Percentiles rank a stretch among this genome's conserved stretches.
Conservation (phyloP, 2,329 filamentous ascomycete species). For the Cladophialophora chaetospira region DNA sequence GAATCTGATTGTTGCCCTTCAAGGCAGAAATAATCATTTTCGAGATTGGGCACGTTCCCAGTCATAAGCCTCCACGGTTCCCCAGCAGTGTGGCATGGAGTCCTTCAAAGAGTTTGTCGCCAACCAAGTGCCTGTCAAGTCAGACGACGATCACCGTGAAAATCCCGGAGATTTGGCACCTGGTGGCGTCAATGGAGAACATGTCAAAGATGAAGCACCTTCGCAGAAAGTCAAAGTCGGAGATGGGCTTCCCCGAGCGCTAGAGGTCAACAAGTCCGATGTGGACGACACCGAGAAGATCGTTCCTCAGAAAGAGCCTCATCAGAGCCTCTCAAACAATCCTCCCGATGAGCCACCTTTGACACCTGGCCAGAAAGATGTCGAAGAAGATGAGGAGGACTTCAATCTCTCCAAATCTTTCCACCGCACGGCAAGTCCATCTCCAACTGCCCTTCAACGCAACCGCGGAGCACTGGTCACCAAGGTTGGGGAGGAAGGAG, state of each 20-base stretch:
- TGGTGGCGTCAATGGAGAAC: background rate
- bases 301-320: slow-evolving; percentile 25
- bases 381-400: slow-evolving; percentile 48
- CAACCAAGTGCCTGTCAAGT: slow-evolving; percentile 8
- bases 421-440: slow-evolving; percentile 43
- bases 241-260: background rate
- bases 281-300: slow-evolving; percentile 15
- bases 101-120: slow-evolving; percentile 26
- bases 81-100: slow-evolving; percentile 17
- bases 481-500: slow-evolving; percentile 45
- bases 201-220: background rate
- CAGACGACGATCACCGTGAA: slow-evolving; percentile 37
- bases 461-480: slow-evolving; percentile 41
- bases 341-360: slow-evolving; percentile 37
- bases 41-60: background rate
- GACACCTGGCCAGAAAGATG: slow-evolving; percentile 37
- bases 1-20: slow-evolving; percentile 1
- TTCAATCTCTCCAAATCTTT: slow-evolving; percentile 48
- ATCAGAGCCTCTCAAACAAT: slow-evolving; percentile 35
- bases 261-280: slow-evolving; percentile 18
- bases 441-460: slow-evolving; percentile 41
- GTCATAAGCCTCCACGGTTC: background rate
- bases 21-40: background rate
- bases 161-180: background rate
- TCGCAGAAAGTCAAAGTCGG: background rate